phyloP scores from a whole-genome alignment of 2,329 filamentous ascomycete species.

The Coniochaeta sp. region DNA sequence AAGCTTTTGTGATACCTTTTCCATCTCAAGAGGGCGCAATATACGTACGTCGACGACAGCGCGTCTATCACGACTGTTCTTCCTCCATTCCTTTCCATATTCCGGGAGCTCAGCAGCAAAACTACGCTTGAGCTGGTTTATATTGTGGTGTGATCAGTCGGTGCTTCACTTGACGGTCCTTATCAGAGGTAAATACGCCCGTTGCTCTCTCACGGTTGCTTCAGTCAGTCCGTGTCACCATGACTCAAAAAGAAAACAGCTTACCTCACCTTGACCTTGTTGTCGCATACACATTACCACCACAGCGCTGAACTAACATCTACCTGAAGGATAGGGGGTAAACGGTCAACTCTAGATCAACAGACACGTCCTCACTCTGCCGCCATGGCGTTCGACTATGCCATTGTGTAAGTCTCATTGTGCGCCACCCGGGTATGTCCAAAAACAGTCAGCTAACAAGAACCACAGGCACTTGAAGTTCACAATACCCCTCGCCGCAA shows the following conservation, averaged over 20 bases:
- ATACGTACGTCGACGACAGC: neutral
- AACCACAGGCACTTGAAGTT: slow-evolving; percentile 53
- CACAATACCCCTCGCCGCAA: slow-evolving; percentile 56
- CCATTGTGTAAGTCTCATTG: slow-evolving; percentile 12
- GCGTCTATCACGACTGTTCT: no score
- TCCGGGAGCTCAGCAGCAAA: no score
- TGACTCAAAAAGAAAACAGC: neutral
- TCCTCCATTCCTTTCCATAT: no score
- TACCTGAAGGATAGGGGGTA: no score
- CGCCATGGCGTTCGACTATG: slow-evolving; percentile 17
- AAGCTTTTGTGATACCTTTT: neutral
- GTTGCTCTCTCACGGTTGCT: neutral
- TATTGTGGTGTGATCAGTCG: neutral
- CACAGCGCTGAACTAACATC: neutral
- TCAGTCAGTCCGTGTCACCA: neutral
- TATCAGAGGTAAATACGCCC: neutral
- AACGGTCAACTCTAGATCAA: neutral
- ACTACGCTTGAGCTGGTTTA: no score
- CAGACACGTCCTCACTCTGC: neutral
- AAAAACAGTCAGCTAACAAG: neutral
- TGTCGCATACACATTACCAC: neutral
- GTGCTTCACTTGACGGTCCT: neutral
- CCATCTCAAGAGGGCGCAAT: neutral
- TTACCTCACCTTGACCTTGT: neutral
- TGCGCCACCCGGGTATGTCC: no score